phyloP scores from a whole-genome alignment of 108 stramenopile species.

The Conticribra guillardii region DNA sequence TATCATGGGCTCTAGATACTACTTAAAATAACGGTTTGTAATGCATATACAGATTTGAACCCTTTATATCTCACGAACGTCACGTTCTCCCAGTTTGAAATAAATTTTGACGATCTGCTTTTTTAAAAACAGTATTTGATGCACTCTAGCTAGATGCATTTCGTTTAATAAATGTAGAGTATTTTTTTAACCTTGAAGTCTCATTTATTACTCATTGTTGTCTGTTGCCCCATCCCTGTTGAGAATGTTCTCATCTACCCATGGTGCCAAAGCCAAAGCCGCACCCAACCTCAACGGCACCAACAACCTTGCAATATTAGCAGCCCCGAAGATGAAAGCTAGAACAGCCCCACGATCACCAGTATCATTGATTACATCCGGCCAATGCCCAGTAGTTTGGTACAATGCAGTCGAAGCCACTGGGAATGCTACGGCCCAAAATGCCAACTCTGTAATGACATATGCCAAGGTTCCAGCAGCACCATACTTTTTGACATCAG shows the following conservation, averaged over 20 bases:
- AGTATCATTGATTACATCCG: constrained; percentile 81
- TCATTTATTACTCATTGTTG: background rate
- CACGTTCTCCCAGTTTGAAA: too few species aligned
- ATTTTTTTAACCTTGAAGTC: too few species aligned
- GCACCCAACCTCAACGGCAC: constrained; percentile 89
- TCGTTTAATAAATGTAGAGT: too few species aligned
- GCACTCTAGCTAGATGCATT: too few species aligned
- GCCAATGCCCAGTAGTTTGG: constrained; percentile 88
- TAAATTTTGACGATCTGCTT: too few species aligned
- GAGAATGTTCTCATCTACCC: constrained; percentile 88
- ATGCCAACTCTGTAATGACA: constrained; percentile 88
- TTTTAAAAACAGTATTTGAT: too few species aligned
- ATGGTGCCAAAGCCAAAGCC: constrained; percentile 89
- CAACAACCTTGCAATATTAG: constrained; percentile 83
- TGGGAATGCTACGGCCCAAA: constrained; percentile 91
- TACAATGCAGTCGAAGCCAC: constrained; percentile 80
- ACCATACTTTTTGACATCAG: constrained; percentile 88
- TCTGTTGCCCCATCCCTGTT: constrained; percentile 42
- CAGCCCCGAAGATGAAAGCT: constrained; percentile 84
- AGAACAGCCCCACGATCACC: constrained; percentile 81
- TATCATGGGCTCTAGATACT: too few species aligned
- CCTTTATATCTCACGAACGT: too few species aligned
- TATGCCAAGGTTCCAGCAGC: constrained; percentile 86
- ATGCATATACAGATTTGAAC: too few species aligned
- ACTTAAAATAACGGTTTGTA: too few species aligned